These are phyloP conservation scores for Cruciata laevipes DNA, from an alignment of 257 asterid genomes.

Conservation along the genomic window DNA sequence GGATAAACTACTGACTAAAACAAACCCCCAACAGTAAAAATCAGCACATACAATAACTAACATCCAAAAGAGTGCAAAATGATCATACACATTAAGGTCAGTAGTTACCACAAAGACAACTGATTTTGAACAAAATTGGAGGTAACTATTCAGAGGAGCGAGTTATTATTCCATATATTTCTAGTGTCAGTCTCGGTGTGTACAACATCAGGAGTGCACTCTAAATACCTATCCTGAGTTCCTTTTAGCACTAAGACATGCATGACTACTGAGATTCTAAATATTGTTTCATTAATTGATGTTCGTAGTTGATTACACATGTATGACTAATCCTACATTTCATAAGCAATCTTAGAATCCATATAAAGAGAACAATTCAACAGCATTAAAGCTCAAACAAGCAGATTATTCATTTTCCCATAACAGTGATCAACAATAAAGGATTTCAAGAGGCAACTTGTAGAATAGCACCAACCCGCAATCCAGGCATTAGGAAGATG, in stretches of 20 bases:
- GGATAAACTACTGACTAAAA: not conserved
- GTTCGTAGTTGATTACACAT: not conserved
- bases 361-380: not conserved
- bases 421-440: not conserved
- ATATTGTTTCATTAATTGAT: not conserved
- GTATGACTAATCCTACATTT: not conserved
- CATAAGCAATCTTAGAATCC: not conserved
- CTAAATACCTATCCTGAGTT: too few relatives aligned
- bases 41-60: not conserved
- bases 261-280: not conserved
- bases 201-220: not conserved
- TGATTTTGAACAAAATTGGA: not conserved
- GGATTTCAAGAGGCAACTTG: not conserved
- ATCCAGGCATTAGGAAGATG: constrained; percentile 22
- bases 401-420: not conserved
- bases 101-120: not conserved
- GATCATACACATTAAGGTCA: not conserved
- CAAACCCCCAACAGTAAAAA: not conserved
- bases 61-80: not conserved
- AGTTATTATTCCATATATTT: not conserved
- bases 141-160: not conserved
- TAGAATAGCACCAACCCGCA: not conserved
- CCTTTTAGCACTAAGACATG: not conserved
- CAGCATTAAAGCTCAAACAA: not conserved
- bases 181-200: not conserved